Base-by-base conservation (phyloP, 179 eudicot species). In the Beta corolliflora region DNA sequence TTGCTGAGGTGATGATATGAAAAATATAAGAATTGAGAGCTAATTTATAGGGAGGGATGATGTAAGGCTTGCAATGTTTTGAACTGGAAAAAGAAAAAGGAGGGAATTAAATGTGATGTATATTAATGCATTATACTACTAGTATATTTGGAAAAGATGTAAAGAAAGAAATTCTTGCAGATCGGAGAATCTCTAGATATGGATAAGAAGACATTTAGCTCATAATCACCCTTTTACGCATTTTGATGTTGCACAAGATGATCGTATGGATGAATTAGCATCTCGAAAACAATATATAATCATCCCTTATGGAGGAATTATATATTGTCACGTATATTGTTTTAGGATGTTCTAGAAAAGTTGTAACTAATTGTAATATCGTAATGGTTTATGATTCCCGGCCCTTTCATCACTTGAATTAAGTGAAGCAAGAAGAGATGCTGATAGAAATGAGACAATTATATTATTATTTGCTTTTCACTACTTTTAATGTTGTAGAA, bases 1-100 rank as follows among this genome's bases (percentile, higher is more conserved):
- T n/a, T 78, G 41, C 46, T 75, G 54, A 14, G 36, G 29, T 75
- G 79, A 16, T 41, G 79, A 16, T 41, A 52, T 74, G 74, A 41
- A 69, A 45, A 55, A 3, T 45, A 6, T 31, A n/a, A n/a, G 76
- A 44, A 36, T 12, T 46, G 52, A 29, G 52, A 29, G 66, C 54
- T 15, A 7, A 81, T 81, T 81, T 81, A 81, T 81, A 81, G 80
- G 52, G 80, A 56, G 54, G 46, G 59, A 50, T 58, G 9, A 55
- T 71, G 76, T 31, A 50, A n/a, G 52, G 75, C 21, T 72, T 59
- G 63, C 21, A 88, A 82, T 77, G 41, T 7, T 77, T 58, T 25
- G 10, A 46, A 0, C 5, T 13, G 25, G 6, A 66, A 78, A 52
- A 50, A 10, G 5, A 16, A 56, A 71, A 46, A 14, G 31, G 13